These are phyloP conservation scores for Fusarium abutilonis DNA, from an alignment of 2,329 filamentous ascomycete genomes.

Conservation along the genomic window DNA sequence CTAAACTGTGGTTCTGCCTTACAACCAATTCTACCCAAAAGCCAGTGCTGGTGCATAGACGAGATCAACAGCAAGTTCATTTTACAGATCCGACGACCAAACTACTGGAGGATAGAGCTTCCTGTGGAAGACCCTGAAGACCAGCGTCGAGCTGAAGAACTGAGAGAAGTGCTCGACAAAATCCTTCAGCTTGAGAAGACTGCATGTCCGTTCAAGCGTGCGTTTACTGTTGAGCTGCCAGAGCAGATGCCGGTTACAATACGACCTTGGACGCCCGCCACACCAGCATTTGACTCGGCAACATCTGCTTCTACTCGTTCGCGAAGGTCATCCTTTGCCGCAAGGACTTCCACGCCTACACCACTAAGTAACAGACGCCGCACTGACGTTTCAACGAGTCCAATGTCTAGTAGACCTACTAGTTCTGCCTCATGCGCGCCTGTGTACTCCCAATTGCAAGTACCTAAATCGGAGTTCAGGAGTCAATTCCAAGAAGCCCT, in stretches of 20 bases:
- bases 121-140: constrained; percentile 64
- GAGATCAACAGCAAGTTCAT: constrained; percentile 83
- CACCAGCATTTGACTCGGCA: constrained; percentile 19
- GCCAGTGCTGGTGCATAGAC: constrained; percentile 94
- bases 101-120: constrained; percentile 91
- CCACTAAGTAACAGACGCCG: constrained; percentile 10
- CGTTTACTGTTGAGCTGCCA: constrained; percentile 78
- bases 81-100: constrained; percentile 82
- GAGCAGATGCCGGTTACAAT: constrained; percentile 73
- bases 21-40: constrained; percentile 87
- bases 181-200: constrained; percentile 89
- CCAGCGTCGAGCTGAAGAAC: constrained; percentile 67
- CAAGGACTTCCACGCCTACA: constrained; percentile 31
- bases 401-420: constrained; percentile 13
- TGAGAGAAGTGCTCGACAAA: constrained; percentile 75
- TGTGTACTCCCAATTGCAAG: constrained; percentile 8
- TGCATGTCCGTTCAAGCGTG: constrained; percentile 82
- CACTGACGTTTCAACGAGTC: constrained; percentile 19
- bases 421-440: constrained; percentile 16
- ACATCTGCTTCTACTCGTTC: constrained; percentile 16
- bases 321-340: constrained; percentile 32
- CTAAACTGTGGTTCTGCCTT: constrained; percentile 85
- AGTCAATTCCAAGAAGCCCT: not conserved
- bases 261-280: constrained; percentile 71
- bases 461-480: not conserved